These are phyloP conservation scores for Knoxdaviesia proteae DNA, from an alignment of 2,329 filamentous ascomycete genomes.

Conservation along the genomic window DNA sequence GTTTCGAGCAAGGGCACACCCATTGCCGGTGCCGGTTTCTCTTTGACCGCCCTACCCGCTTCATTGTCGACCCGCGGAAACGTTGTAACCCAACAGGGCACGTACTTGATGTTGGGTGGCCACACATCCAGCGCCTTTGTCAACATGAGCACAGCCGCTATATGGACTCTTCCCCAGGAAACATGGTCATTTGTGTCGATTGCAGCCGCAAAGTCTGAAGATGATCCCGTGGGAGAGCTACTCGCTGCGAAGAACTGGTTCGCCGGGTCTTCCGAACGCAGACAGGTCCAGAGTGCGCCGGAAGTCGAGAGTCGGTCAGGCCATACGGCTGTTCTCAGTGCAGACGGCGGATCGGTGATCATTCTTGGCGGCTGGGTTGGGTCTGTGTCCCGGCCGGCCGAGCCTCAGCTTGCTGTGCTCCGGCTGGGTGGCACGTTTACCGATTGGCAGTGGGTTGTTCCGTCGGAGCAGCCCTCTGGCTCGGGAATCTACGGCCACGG, in stretches of 20 bases:
- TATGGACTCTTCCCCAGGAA: constrained; percentile 73
- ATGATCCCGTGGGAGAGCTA: constrained; percentile 29
- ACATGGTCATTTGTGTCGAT: constrained; percentile 67
- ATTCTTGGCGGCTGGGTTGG: constrained; percentile 88
- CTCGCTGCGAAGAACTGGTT: constrained; percentile 16
- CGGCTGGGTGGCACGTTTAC: constrained; percentile 57
- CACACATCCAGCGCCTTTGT: constrained; percentile 71
- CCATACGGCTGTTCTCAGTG: constrained; percentile 63
- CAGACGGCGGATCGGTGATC: constrained; percentile 58
- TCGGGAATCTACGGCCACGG: constrained; percentile 40
- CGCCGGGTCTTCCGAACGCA: neutral
- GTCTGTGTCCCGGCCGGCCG: constrained; percentile 50
- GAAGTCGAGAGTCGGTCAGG: constrained; percentile 65
- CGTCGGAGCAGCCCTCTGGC: constrained; percentile 24
- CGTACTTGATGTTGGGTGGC: constrained; percentile 66
- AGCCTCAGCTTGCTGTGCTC: constrained; percentile 63
- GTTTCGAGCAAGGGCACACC: constrained; percentile 19
- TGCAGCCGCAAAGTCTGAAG: constrained; percentile 16
- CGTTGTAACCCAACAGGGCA: constrained; percentile 48
- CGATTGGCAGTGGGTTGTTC: constrained; percentile 51
- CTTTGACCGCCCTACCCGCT: constrained; percentile 51
- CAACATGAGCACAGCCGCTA: constrained; percentile 78
- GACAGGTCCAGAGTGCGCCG: constrained; percentile 5
- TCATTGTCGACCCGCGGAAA: constrained; percentile 49
- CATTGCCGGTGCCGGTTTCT: constrained; percentile 63